Percentiles rank a stretch among this genome's conserved stretches.
Evolutionary conservation across 371 early-diverging fungal species (phyloP).

Genomic region (Rhizopus sp.): DNA sequence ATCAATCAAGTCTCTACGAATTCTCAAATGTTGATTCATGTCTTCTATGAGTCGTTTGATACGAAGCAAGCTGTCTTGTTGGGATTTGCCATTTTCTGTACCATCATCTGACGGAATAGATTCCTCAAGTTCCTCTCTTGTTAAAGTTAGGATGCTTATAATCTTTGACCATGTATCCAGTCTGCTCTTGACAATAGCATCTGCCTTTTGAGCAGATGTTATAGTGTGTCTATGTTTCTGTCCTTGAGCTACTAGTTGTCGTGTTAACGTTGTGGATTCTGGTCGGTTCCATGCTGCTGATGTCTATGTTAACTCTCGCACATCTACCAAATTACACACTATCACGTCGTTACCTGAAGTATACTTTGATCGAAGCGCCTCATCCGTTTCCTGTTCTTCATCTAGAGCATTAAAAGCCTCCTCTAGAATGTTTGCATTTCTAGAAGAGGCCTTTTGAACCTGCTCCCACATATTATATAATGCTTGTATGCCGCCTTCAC

Average conservation of each 20-base stretch:
- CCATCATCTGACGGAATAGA: conserved; percentile 23
- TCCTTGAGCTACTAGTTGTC: conserved; percentile 61
- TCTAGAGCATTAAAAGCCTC: conserved; percentile 72
- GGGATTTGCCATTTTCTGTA: not conserved
- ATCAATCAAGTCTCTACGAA: conserved; percentile 31
- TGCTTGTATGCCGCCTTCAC: conserved; percentile 63
- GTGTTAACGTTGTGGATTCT: conserved; percentile 63
- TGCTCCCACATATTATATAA: conserved; percentile 65
- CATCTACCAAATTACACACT: not conserved
- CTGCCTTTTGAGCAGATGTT: conserved; percentile 68
- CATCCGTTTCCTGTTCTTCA: conserved; percentile 74
- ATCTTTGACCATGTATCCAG: conserved; percentile 62
- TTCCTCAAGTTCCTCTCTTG: conserved; percentile 40
- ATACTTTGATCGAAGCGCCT: conserved; percentile 53
- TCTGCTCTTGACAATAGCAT: conserved; percentile 62
- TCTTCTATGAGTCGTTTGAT: conserved; percentile 31
- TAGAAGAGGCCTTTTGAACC: conserved; percentile 54
- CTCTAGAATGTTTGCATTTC: conserved; percentile 58
- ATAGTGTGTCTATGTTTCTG: conserved; percentile 66
- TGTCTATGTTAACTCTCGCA: too few species aligned
- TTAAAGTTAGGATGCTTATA: conserved; percentile 39
- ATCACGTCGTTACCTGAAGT: conserved; percentile 29
- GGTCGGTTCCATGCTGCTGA: conserved; percentile 60
- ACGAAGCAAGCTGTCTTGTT: conserved; percentile 9
- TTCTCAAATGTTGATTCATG: conserved; percentile 33